A percentile compares a stretch with the other conserved stretches of the same genome.
Conservation (phyloP, 2,329 filamentous ascomycete genomes). For the Dothiorella sarmentorum region DNA sequence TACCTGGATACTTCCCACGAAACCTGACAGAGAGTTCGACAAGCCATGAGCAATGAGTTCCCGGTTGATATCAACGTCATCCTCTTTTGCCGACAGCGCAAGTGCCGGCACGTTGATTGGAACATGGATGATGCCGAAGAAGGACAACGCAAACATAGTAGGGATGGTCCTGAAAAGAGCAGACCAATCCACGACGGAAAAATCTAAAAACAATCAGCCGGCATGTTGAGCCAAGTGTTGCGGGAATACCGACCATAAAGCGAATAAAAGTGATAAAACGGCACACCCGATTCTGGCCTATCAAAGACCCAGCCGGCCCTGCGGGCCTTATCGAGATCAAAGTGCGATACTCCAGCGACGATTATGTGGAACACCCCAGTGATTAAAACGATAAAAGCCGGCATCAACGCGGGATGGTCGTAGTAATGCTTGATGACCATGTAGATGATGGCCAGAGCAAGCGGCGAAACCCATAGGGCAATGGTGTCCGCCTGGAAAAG, state of each 20-base stretch:
- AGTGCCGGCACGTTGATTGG: constrained; percentile 96
- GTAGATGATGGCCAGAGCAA: constrained; percentile 71
- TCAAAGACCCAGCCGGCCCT: constrained; percentile 86
- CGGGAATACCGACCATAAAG: constrained; percentile 68
- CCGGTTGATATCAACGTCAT: constrained; percentile 85
- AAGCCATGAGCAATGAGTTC: constrained; percentile 90
- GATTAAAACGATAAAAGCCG: constrained; percentile 78
- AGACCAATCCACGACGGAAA: constrained; percentile 75
- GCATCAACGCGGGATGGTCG: constrained; percentile 79
- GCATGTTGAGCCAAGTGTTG: constrained; percentile 8
- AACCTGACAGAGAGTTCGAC: constrained; percentile 87
- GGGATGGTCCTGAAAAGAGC: constrained; percentile 82
- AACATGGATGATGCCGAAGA: constrained; percentile 95
- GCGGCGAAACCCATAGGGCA: constrained; percentile 76
- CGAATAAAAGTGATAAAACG: constrained; percentile 98
- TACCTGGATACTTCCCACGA: constrained; percentile 76
- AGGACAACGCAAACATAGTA: constrained; percentile 94
- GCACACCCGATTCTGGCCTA: constrained; percentile 76
- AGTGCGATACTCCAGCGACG: constrained; percentile 63
- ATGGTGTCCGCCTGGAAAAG: constrained; percentile 72
- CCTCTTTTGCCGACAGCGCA: constrained; percentile 84
- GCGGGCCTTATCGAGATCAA: constrained; percentile 66
- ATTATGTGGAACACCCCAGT: constrained; percentile 75
- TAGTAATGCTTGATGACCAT: constrained; percentile 73
- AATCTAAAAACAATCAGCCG: constrained; percentile 53